These are phyloP conservation scores for Alternaria metachromatica DNA, from an alignment of 2,329 filamentous ascomycete species.

Conservation along the genomic window DNA sequence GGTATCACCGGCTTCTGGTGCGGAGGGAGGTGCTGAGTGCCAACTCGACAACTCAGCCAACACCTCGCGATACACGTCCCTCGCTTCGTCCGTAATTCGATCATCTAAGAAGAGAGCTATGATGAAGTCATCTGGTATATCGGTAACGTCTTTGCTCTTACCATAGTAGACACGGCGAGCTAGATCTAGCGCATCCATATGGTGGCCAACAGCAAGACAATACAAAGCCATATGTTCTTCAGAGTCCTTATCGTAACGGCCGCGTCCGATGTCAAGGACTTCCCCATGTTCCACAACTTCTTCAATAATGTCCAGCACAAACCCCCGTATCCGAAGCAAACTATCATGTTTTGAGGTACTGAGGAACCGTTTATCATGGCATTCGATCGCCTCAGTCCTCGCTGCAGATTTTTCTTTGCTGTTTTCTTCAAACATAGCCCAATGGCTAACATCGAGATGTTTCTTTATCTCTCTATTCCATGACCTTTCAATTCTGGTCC, in stretches of 20 bases:
- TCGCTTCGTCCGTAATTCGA: fast-evolving
- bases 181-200: neutral
- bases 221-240: neutral
- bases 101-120: fast-evolving
- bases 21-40: neutral
- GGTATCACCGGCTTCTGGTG: no score
- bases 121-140: neutral
- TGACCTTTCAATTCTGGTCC: no score
- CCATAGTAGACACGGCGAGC: neutral
- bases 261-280: fast-evolving
- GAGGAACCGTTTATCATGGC: no score
- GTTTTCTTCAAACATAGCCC: neutral
- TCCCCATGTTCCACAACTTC: neutral
- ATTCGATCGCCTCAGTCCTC: no score
- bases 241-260: fast-evolving
- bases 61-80: fast-evolving
- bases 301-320: neutral
- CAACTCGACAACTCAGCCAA: neutral
- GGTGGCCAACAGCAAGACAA: fast-evolving
- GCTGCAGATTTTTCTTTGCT: no score
- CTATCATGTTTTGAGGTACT: neutral
- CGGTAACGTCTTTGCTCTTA: neutral
- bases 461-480: no score
- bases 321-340: neutral
- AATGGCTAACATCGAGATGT: no score